These are phyloP conservation scores for Vigna nakashimae DNA, from an alignment of 306 rosid genomes.

Conservation along the genomic window DNA sequence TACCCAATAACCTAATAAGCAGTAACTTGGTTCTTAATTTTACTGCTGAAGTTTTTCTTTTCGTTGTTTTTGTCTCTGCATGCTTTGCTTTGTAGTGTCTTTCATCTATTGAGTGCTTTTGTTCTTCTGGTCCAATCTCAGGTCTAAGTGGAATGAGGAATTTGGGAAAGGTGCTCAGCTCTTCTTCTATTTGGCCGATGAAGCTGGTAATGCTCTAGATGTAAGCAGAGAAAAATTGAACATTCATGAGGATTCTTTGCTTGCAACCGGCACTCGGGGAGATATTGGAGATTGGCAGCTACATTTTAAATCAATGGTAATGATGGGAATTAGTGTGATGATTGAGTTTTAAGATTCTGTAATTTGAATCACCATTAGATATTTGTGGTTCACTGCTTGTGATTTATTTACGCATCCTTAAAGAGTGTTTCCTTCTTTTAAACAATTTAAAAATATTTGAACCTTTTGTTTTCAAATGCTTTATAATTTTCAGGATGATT, in stretches of 20 bases:
- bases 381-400: constrained; percentile 34
- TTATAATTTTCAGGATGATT: constrained; percentile 65
- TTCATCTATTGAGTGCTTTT: constrained; percentile 19
- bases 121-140: constrained; percentile 52
- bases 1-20: background rate
- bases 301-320: constrained; percentile 89
- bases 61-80: constrained; percentile 5
- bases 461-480: constrained; percentile 30
- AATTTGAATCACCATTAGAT: constrained; percentile 15
- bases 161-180: constrained; percentile 64
- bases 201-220: constrained; percentile 69
- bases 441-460: constrained; percentile 34
- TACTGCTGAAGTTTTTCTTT: background rate
- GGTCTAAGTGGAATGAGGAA: constrained; percentile 64
- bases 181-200: constrained; percentile 96
- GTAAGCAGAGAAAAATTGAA: constrained; percentile 60
- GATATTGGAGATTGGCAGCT: constrained; percentile 96
- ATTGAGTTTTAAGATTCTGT: constrained; percentile 32
- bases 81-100: background rate
- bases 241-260: constrained; percentile 60
- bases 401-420: constrained; percentile 8
- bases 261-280: constrained; percentile 76
- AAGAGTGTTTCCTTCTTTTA: constrained; percentile 20
- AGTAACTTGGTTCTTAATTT: background rate
- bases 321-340: constrained; percentile 30